These are phyloP conservation scores for Leccinellum rugosiceps DNA, from an alignment of 768 basidiomycete genomes.

Conservation along the genomic window DNA sequence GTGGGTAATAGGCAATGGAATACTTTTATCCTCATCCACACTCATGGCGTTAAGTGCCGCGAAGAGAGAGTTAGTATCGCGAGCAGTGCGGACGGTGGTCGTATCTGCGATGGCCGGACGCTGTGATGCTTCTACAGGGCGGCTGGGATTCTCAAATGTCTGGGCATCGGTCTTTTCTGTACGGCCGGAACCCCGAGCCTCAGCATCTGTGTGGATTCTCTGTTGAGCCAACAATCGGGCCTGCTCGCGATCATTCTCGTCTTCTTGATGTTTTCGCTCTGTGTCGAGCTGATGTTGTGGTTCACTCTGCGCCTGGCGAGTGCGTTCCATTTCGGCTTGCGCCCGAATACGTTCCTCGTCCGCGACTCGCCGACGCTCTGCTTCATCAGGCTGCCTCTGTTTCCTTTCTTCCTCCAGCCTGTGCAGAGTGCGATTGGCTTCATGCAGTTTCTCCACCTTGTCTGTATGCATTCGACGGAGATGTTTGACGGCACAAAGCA, in stretches of 20 bases:
- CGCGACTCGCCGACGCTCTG: constrained; percentile 8
- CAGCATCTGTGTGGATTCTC: constrained; percentile 7
- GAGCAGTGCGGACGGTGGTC: constrained; percentile 25
- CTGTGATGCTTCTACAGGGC: not conserved
- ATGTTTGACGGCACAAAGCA: constrained; percentile 13
- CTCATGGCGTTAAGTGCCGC: not conserved
- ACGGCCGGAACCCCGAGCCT: not conserved
- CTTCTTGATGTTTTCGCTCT: constrained; percentile 11
- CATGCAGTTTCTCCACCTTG: constrained; percentile 17
- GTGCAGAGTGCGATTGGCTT: constrained; percentile 13
- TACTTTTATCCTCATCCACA: constrained; percentile 1
- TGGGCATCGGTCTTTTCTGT: not conserved
- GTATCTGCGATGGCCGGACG: constrained; percentile 28
- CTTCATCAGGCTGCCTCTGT: constrained; percentile 15
- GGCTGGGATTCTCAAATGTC: not conserved
- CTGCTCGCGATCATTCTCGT: not conserved
- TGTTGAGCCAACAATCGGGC: constrained; percentile 12
- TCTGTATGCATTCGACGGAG: constrained; percentile 18
- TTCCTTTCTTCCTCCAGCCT: constrained; percentile 26
- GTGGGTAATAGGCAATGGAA: constrained; percentile 1
- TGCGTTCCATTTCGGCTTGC: constrained; percentile 10
- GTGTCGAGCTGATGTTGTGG: constrained; percentile 2
- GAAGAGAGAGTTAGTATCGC: not conserved
- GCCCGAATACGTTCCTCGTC: constrained; percentile 17
- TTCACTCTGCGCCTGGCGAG: constrained; percentile 3